Conservation (phyloP, 208 protist genomes). For the Leishmania arabica region DNA sequence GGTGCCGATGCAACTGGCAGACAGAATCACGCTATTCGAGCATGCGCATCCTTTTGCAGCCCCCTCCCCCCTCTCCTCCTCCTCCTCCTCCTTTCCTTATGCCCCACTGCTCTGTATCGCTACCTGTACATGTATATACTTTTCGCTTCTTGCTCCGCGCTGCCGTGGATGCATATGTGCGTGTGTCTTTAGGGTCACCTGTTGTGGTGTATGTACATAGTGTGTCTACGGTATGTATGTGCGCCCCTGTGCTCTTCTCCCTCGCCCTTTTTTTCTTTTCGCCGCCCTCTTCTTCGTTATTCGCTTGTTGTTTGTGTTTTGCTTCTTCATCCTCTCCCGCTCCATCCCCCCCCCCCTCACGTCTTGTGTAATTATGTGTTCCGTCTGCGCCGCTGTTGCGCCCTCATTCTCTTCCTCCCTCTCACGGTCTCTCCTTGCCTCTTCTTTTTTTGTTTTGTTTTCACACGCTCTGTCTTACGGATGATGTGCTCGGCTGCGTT, state of each 20-base stretch:
- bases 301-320: neutral
- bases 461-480: too few relatives aligned
- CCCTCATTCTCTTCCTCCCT: neutral
- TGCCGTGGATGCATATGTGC: neutral
- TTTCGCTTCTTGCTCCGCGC: neutral
- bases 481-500: too few relatives aligned
- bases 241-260: neutral
- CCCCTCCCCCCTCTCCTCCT: neutral
- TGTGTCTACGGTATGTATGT: neutral
- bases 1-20: neutral
- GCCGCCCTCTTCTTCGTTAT: neutral
- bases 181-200: neutral
- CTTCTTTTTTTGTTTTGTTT: too few relatives aligned
- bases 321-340: neutral
- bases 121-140: too few relatives aligned
- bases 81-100: neutral
- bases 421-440: too few relatives aligned
- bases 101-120: neutral
- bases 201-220: neutral
- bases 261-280: neutral
- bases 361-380: neutral
- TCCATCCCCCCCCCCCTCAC: neutral
- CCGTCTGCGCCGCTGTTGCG: neutral
- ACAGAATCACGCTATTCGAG: neutral
- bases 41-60: neutral